These are phyloP conservation scores for Chlorella sp. DNA, from an alignment of 139 green algal genomes.

Conservation along the genomic window DNA sequence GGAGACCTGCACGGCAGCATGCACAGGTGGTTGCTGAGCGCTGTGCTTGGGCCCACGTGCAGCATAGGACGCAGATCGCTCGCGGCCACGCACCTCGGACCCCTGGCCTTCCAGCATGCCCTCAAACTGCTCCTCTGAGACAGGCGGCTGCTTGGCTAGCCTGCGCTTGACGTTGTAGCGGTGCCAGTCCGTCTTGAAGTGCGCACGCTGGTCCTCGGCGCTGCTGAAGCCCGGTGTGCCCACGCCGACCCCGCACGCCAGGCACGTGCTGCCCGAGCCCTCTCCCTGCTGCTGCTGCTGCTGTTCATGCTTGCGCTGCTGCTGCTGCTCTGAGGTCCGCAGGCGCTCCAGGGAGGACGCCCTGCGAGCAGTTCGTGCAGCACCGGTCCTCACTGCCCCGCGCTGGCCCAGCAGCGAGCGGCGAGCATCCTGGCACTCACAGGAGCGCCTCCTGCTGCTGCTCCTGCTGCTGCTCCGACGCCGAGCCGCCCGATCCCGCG, in stretches of 20 bases:
- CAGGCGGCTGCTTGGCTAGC: slow-evolving; percentile 35
- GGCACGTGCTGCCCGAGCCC: slow-evolving; percentile 33
- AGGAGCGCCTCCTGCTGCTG: no score
- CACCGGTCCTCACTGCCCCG: no score
- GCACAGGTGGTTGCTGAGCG: no score
- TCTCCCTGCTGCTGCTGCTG: background rate
- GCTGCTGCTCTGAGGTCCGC: no score
- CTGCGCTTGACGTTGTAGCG: slow-evolving; percentile 76
- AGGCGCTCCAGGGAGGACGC: no score
- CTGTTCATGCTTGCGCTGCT: background rate
- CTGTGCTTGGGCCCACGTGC: no score
- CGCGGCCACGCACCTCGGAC: slow-evolving; percentile 46
- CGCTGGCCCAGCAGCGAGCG: no score
- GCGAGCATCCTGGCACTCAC: no score
- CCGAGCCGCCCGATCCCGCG: no score
- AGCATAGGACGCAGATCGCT: no score
- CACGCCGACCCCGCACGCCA: slow-evolving; percentile 59
- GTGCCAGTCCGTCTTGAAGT: slow-evolving; percentile 92
- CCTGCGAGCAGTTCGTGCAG: no score
- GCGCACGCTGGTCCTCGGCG: slow-evolving; percentile 59
- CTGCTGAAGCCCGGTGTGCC: slow-evolving; percentile 39
- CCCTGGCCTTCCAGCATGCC: slow-evolving; percentile 29
- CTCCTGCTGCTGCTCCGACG: no score
- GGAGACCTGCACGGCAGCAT: slow-evolving; percentile 40
- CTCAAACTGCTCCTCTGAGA: slow-evolving; percentile 63